Evolutionary conservation across 192 early-diverging fungal species (phyloP), one percentile per base, ranked within the genome.

Genomic region (Physocladia obscura): DNA sequence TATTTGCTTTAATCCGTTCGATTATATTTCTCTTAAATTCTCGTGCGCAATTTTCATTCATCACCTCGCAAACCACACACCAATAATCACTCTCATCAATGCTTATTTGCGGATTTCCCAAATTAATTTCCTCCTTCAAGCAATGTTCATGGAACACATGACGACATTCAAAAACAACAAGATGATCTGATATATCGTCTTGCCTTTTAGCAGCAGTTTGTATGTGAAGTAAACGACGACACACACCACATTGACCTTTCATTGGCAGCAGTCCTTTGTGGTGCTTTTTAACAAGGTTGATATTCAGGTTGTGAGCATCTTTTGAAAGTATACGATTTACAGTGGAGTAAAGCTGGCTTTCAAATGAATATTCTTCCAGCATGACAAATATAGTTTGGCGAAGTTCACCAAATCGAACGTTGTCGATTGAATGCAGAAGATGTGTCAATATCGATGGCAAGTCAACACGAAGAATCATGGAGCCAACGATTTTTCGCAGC

Each of bases 91-190:
- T 44, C 24, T 57, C 37, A 34, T 21, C 51, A 11, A 26, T 6
- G n/a, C 11, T 19, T 50, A 54, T 8, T 11, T 32, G 21, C 19
- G 6, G 17, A 3, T 37, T 32, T 5, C 27, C 59, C 8, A 13
- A 15, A 31, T 44, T 63, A 67, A 81, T 69, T 35, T 70, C 74
- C 24, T 27, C 49, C 49, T 60, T 54, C 54, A 82, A 58, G 70
- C 82, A 84, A 37, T 38, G 57, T 17, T 52, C 64, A 67, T 84
- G 82, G 55, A 74, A 84, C 1, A 74, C 62, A 59, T 84, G 82
- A 1, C 71, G 62, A 47, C 82, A 84, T 26, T 51, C 40, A 69
- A 81, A 80, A 19, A 81, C 58, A 27, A 64, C 64, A 24, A 81
- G 44, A 24, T 48, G 31, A 21, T 79, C 77, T 24, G 26, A 15